Evolutionary conservation across 2,329 filamentous ascomycete genomes (phyloP).

Genomic region (Moelleriella libera): DNA sequence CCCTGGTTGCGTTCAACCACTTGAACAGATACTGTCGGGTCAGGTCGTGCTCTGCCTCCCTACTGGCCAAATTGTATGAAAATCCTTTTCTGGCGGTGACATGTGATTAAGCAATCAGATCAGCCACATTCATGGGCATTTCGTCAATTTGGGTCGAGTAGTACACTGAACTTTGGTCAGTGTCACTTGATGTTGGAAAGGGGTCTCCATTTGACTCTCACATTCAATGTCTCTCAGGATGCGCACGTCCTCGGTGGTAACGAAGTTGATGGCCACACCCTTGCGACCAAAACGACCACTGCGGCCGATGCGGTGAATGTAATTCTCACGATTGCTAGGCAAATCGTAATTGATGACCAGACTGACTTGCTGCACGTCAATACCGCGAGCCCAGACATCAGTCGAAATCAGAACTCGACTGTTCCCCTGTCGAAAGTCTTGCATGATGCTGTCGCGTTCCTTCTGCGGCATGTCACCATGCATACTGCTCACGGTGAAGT

Average conservation of each 20-base stretch:
- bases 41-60: too few species aligned
- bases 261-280: conserved; percentile 99
- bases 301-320: conserved; percentile 95
- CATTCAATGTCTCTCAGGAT: conserved; percentile 94
- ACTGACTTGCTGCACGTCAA: conserved; percentile 96
- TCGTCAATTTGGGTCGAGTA: conserved; percentile 96
- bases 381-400: conserved; percentile 95
- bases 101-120: conserved; percentile 35
- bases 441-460: conserved; percentile 97
- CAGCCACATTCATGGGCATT: conserved; percentile 92
- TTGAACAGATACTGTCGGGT: too few species aligned
- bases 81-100: too few species aligned
- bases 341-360: conserved; percentile 99
- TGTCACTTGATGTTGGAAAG: too few species aligned
- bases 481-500: conserved; percentile 98
- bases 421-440: conserved; percentile 94
- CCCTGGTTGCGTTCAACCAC: too few species aligned
- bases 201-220: conserved; percentile 28
- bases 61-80: too few species aligned
- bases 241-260: conserved; percentile 93
- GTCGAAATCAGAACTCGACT: conserved; percentile 93
- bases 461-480: conserved; percentile 99
- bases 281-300: conserved; percentile 93
- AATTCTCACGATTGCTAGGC: conserved; percentile 97
- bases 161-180: conserved; percentile 44